Evolutionary conservation across 2,329 filamentous ascomycete species (phyloP).

Genomic region (Ascochyta pisi): DNA sequence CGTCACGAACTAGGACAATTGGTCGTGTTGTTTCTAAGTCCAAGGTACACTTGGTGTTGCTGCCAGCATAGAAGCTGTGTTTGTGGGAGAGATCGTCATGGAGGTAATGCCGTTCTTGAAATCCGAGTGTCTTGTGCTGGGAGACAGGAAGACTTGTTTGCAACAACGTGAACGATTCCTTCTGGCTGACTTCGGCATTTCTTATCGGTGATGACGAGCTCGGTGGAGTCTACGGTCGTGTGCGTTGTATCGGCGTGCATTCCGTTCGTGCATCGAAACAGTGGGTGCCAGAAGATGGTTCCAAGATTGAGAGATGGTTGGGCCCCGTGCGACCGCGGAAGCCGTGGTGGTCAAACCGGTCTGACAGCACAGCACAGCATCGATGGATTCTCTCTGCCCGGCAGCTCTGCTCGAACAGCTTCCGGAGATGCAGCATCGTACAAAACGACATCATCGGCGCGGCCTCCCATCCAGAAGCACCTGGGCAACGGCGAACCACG

Average conservation of each 20-base stretch:
- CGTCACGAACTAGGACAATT: not conserved
- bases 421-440: conserved; percentile 1
- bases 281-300: conserved; percentile 10
- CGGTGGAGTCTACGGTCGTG: conserved; percentile 12
- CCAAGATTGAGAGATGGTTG: conserved; percentile 10
- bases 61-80: too few relatives aligned
- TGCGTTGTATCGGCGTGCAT: conserved; percentile 6
- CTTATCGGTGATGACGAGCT: conserved; percentile 11
- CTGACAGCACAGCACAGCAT: conserved; percentile 9
- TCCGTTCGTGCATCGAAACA: conserved; percentile 18
- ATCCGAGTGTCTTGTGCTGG: not conserved
- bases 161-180: not conserved
- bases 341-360: not conserved
- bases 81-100: too few relatives aligned
- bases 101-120: too few relatives aligned
- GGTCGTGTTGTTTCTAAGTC: not conserved
- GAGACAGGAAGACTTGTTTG: not conserved
- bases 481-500: conserved; percentile 19
- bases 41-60: not conserved
- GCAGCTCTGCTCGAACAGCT: conserved; percentile 5
- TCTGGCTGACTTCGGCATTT: not conserved
- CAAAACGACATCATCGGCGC: conserved; percentile 15
- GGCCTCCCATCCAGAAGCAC: conserved; percentile 17
- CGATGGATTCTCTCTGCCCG: not conserved
- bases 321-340: not conserved